Evolutionary conservation across 192 early-diverging fungal species (phyloP).

Genomic region (Coemansia sp.): DNA sequence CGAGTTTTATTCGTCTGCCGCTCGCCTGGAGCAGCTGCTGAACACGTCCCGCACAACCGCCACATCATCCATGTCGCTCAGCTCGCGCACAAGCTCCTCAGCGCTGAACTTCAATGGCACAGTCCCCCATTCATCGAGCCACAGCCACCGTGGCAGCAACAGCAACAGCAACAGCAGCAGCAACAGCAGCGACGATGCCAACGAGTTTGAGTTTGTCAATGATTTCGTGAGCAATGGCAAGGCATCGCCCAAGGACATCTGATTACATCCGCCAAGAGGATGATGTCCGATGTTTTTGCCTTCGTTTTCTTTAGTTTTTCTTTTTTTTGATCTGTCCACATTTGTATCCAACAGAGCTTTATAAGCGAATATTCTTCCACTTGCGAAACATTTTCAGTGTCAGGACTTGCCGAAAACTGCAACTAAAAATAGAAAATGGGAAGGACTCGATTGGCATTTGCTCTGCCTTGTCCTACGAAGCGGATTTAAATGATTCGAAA

Average conservation of each 20-base stretch:
- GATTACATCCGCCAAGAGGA: not conserved
- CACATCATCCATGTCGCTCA: slow-evolving; percentile 9
- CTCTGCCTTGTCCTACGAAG: too few species aligned
- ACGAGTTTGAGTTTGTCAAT: slow-evolving; percentile 19
- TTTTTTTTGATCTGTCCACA: not conserved
- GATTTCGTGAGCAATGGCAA: not conserved
- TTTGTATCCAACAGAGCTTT: not conserved
- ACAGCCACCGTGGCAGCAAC: not conserved
- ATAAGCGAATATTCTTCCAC: too few species aligned
- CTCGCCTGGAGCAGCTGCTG: slow-evolving; percentile 38
- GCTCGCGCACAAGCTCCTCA: not conserved
- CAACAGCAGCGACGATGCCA: slow-evolving; percentile 4
- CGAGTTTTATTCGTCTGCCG: slow-evolving; percentile 49
- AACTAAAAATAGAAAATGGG: too few species aligned
- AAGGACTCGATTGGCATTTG: too few species aligned
- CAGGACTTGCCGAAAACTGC: not conserved
- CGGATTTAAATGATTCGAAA: too few species aligned
- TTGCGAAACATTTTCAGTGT: too few species aligned
- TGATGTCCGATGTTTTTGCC: not conserved
- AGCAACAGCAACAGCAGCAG: slow-evolving; percentile 6
- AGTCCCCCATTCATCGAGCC: not conserved
- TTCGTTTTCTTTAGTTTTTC: not conserved
- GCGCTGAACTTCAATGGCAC: not conserved
- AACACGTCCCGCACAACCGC: slow-evolving; percentile 27
- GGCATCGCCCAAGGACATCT: not conserved